Evolutionary conservation across 768 basidiomycete genomes (phyloP), one percentile per base, ranked within the genome.

Genomic region (Rickenella mellea): DNA sequence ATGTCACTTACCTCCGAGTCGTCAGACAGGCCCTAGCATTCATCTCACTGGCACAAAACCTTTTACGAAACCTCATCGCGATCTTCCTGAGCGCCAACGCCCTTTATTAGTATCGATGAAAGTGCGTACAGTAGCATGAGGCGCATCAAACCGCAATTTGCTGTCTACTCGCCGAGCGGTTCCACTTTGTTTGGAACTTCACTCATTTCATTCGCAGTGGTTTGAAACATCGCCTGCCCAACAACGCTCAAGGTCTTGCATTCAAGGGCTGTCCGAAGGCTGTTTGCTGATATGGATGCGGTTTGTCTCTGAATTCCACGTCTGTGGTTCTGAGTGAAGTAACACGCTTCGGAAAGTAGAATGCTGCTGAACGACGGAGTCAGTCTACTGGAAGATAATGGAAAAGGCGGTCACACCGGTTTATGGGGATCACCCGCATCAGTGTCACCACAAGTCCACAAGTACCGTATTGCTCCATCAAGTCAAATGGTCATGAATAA

Each of bases 181-280:
- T 41, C 40, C 45, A 40, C 35, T 44, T 54, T 40, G 41, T 55
- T 26, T 48, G 50, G 43, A 52, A 55, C 46, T 47, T 53, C 45
- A 41, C 54, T 27, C 49, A 51, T 22, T 36, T 36, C 15, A 22
- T 36, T 22, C 24, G 33, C 19, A 9, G 7, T 17, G 33, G 33
- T 10, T 17, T 22, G 7, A 36, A 17, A 22, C 33, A 22, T 10
- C 24, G 19, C 15, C 19, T 36, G 19, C 33, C 33, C 10, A 15
- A 9, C 10, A 36, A 36, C 15, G 33, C 24, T 19, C 24, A 10
- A 7, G 33, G 33, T 9, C 33, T 36, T 36, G 33, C 33, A 12
- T 36, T 36, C 10, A 36, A 14, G 15, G 33, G 19, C 6, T n/a
- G n/a, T 15, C 33, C 3, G 19, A 36, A 22, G 19, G 33, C 33